Base-by-base conservation (phyloP, 345 rosid species). In the Cardamine chenopodiifolia region DNA sequence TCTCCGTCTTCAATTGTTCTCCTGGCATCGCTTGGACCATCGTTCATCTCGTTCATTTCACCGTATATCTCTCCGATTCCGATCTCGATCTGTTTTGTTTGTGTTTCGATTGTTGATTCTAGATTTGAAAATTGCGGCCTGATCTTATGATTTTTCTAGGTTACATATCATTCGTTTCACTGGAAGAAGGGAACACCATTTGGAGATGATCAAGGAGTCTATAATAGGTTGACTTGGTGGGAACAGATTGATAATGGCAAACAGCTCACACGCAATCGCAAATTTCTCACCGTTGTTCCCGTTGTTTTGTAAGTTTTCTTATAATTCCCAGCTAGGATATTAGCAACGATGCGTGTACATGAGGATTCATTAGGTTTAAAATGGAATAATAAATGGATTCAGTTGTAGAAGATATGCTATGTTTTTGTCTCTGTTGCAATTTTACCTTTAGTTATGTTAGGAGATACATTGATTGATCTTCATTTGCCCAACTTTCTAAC, bases 1-100 rank as follows among this genome's bases (percentile, higher is more conserved):
- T 91, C 73, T 87, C 91, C 52, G 59, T 91, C 74, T 84, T 85
- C 28, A 74, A 81, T 60, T 87, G 90, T 79, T 83, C 97, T 8
- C 84, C 91, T 63, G 97, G 95, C 80, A 81, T 87, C 80, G 97
- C 92, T 45, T 91, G 97, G 94, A 89, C 97, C 75, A 73, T 87
- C 76, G 97, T 89, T 61, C 90, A 87, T 78, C 88, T 89, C 78
- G 48, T 80, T 23, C 97, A 91, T 79, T 88, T 86, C 78, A 45
- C 73, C 34, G 92, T 87, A 85, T 2, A 0, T 56, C 13, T 56
- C 39, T 29, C 39, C 13, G 6, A 20, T 34, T 12, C 47, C 19
- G 3, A 12, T 35, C 45, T 35, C 31, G 66, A 62, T 62, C 66
- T 39, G 7, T 23, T 23, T 61, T 37, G 8, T 35, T 60, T 59